Base-by-base conservation (phyloP, 1,284 basidiomycete genomes). In the Cryptococcus hybrid region DNA sequence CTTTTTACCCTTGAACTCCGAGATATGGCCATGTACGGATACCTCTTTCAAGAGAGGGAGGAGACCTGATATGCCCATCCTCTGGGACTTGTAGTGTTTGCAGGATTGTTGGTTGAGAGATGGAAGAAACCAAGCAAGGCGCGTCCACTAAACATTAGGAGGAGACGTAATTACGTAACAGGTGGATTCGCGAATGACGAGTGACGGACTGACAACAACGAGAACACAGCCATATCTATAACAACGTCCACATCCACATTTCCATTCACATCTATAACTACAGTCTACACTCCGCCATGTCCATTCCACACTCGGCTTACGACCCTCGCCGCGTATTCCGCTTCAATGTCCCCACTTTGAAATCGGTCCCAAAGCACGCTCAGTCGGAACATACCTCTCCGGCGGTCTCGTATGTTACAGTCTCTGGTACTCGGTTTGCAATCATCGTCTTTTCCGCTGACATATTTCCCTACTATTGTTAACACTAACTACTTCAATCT, bases 31-130 rank as follows among this genome's bases (percentile, higher is more conserved):
- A 56, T 84, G 84, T 56, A 83, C 84, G 70, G 92, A 89, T 39
- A 95, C 92, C 56, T 93, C 86, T 81, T 94, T 96, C 67, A 99
- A 84, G 37, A 95, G 83, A 34, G 93, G 91, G 38, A 99, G 80
- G 40, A 99, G 84, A n/a, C 95, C 95, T 61, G 87, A 84, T 60
- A 99, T 97, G 46, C 94, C 95, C 92, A 95, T 95, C 11, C 13
- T 52, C 35, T 15, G 45, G 37, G 36, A 37, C 6, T 47, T 47
- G 46, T 42, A n/a, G 24, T 24, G 24, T 24, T 24, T 24, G 24
- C 24, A 24, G 24, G 24, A 24, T 24, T 42, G 9, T 42, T n/a
- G 9, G 39, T 42, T 42, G 9, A n/a, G 8, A 24, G 11, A 13
- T 46, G 45, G 18, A 46, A 30, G 34, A 7, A 12, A 12, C 13